Evolutionary conservation across 1,139 yeast species (phyloP), one percentile per base, ranked within the genome.

Genomic region (Entelexis sorbosivorans): DNA sequence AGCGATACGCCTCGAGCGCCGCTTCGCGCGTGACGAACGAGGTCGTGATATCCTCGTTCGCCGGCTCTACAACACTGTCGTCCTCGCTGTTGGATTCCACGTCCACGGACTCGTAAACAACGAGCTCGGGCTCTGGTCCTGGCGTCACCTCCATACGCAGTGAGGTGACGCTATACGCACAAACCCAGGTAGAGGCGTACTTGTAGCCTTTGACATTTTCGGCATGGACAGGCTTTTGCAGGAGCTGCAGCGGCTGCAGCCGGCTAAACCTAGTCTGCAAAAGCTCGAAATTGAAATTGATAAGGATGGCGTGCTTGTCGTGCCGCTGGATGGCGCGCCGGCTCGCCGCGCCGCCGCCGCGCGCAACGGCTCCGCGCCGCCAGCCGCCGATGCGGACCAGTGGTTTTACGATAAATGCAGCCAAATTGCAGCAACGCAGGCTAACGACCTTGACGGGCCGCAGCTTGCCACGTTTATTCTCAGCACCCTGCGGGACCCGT

Each of bases 401-500:
- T 51, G 53, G 53, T 39, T 51, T 11, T 34, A 38, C 8, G 39
- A 32, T 5, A 19, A 45, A n/a, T 45, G 49, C 26, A 20, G 28
- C 14, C 24, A 17, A 4, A 38, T 48, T n/a, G 50, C 53, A 2
- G 49, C 50, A 2, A 10, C 19, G 7, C 45, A 47, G 14, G 48
- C 33, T 16, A 24, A 47, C 1, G 32, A 38, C 22, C 38, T 62
- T 38, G 53, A 58, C 5, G 58, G 54, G 8, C 51, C 52, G 6
- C 65, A 65, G 29, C 53, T 65, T 20, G 46, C 53, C 11, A 48
- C 52, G 7, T 57, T 63, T 39, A 53, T 66, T 7, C 28, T 63
- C 16, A 64, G 64, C 1, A 59, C 65, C 3, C 46, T 72, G 11
- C 55, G 62, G 8, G 60, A 68, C 0, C 67, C 72, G 34, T 2